phyloP scores from a whole-genome alignment of 1,284 basidiomycete genomes.

The Cutaneotrichosporon curvatum region DNA sequence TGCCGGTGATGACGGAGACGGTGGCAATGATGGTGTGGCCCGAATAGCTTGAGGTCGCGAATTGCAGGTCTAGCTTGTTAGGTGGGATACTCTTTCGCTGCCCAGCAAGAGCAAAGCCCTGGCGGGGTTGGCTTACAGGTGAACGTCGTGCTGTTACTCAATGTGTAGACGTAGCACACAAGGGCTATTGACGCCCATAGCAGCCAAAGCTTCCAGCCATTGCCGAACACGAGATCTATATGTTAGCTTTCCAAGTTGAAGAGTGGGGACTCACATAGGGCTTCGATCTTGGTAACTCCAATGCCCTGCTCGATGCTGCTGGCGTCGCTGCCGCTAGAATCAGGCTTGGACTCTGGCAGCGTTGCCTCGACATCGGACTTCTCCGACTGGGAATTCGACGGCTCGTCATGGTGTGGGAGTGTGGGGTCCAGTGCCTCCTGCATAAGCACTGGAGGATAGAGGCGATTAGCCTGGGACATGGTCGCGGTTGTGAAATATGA shows the following conservation, averaged over 20 bases:
- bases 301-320: slow-evolving; percentile 22
- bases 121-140: slow-evolving; percentile 14
- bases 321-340: too few species aligned
- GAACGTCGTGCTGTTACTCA: slow-evolving; percentile 23
- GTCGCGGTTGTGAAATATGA: too few species aligned
- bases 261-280: slow-evolving; percentile 16
- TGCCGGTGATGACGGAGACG: slow-evolving; percentile 31
- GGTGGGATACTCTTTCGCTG: background rate
- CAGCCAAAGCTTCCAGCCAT: slow-evolving; percentile 16
- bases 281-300: slow-evolving; percentile 34
- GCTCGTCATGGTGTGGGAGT: too few species aligned
- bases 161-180: slow-evolving; percentile 23
- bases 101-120: too few species aligned
- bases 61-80: slow-evolving; percentile 17
- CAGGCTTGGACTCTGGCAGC: too few species aligned
- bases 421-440: too few species aligned
- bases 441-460: too few species aligned
- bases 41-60: slow-evolving; percentile 37
- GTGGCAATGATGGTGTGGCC: slow-evolving; percentile 36
- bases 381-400: too few species aligned
- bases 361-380: too few species aligned
- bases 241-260: background rate
- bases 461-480: too few species aligned
- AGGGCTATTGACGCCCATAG: slow-evolving; percentile 28
- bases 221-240: slow-evolving; percentile 27